Evolutionary conservation across 345 rosid genomes (phyloP).

Genomic region (Excoecaria agallocha): DNA sequence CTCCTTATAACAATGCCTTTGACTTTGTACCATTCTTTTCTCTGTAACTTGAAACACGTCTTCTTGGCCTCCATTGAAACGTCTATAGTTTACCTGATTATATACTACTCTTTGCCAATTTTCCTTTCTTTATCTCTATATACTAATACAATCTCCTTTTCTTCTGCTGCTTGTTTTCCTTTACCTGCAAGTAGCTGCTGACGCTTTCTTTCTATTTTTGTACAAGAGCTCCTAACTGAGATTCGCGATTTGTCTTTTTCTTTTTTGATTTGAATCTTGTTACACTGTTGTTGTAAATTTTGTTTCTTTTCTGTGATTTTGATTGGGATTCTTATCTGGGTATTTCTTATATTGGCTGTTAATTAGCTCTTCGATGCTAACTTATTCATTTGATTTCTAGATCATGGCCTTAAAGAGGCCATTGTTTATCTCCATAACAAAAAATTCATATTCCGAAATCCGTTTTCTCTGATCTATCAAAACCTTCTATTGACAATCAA

Average conservation of each 20-base stretch:
- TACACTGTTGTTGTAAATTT: background rate
- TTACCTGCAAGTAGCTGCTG: background rate
- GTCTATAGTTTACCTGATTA: too few relatives aligned
- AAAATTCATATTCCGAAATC: conserved; percentile 3
- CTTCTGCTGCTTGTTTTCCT: background rate
- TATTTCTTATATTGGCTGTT: background rate
- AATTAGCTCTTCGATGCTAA: conserved; percentile 6
- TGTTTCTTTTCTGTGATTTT: background rate
- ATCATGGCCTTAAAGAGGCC: conserved; percentile 32
- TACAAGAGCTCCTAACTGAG: background rate
- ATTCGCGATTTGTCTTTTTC: background rate
- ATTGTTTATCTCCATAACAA: conserved; percentile 18
- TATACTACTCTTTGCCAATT: background rate
- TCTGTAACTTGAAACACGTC: background rate
- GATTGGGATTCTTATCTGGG: conserved; percentile 10
- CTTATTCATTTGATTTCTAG: conserved; percentile 20
- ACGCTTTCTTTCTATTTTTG: background rate
- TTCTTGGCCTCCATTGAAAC: background rate
- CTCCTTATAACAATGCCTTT: conserved; percentile 8
- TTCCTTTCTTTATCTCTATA: background rate
- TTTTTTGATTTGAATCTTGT: background rate
- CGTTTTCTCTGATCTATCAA: conserved; percentile 15
- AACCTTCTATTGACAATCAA: conserved; percentile 8
- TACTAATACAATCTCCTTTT: background rate
- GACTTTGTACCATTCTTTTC: conserved; percentile 15